These are phyloP conservation scores for Picochlorum sp. DNA, from an alignment of 139 green algal genomes.

Conservation along the genomic window DNA sequence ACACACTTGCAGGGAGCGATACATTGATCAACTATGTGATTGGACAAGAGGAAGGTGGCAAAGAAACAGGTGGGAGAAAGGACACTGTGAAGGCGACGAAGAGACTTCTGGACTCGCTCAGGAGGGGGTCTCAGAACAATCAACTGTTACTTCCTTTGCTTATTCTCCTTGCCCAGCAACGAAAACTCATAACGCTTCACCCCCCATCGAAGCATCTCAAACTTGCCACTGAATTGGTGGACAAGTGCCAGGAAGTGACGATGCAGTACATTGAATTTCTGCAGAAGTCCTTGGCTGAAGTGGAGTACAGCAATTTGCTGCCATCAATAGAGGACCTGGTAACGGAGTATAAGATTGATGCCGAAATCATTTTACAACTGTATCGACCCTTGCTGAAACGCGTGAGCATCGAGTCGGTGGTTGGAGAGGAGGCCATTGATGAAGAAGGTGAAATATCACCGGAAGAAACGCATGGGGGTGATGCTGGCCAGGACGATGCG, in stretches of 20 bases:
- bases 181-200: constrained; percentile 46
- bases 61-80: constrained; percentile 3
- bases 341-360: constrained; percentile 50
- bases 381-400: constrained; percentile 49
- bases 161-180: constrained; percentile 68
- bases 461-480: neutral
- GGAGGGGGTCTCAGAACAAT: constrained; percentile 17
- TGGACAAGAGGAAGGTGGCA: constrained; percentile 9
- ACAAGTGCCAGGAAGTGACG: constrained; percentile 58
- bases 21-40: constrained; percentile 22
- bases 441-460: constrained; percentile 14
- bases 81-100: constrained; percentile 15
- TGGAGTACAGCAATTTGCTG: constrained; percentile 47
- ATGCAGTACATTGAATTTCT: constrained; percentile 65
- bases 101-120: constrained; percentile 38
- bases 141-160: constrained; percentile 66
- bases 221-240: constrained; percentile 69
- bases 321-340: constrained; percentile 37
- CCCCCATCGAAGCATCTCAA: constrained; percentile 59
- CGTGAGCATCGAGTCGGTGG: neutral
- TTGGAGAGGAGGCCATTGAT: neutral
- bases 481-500: neutral
- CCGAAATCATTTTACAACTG: constrained; percentile 58
- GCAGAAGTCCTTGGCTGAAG: constrained; percentile 30
- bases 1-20: constrained; percentile 46